These are phyloP conservation scores for Ceratocystis smalleyi DNA, from an alignment of 2,329 filamentous ascomycete genomes.

Conservation along the genomic window DNA sequence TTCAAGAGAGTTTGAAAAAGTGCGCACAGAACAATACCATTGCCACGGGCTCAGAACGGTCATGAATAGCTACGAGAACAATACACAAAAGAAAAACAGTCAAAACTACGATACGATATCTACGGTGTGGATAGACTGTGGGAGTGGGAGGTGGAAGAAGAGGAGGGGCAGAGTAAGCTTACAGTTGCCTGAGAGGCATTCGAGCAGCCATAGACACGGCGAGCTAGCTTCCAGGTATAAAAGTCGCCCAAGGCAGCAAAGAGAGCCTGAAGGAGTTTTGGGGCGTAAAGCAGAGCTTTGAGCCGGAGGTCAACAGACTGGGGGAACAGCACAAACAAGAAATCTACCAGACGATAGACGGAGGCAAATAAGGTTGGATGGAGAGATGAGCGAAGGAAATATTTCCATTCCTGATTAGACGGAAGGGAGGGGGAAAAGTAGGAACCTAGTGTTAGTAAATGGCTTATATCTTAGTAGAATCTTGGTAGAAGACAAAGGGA, in stretches of 20 bases:
- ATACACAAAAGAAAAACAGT: constrained; percentile 7
- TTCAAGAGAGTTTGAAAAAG: constrained; percentile 88
- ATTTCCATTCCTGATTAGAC: constrained; percentile 71
- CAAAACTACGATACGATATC: constrained; percentile 14
- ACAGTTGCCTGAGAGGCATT: constrained; percentile 55
- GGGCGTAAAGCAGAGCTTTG: constrained; percentile 53
- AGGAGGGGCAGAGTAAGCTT: constrained; percentile 23
- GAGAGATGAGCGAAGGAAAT: constrained; percentile 74
- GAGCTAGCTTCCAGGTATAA: constrained; percentile 73
- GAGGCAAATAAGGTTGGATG: constrained; percentile 77
- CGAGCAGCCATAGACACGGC: constrained; percentile 53
- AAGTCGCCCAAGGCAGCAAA: constrained; percentile 69
- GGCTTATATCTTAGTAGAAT: not conserved
- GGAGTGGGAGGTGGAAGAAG: not conserved
- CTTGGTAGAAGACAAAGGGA: not conserved
- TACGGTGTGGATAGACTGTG: constrained; percentile 19
- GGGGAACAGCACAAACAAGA: constrained; percentile 38
- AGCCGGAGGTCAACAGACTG: constrained; percentile 37
- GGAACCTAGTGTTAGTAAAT: not conserved
- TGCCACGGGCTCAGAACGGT: constrained; percentile 75
- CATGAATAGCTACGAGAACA: constrained; percentile 44
- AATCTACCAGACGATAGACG: constrained; percentile 50
- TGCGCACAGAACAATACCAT: constrained; percentile 87
- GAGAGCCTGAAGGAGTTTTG: constrained; percentile 59
- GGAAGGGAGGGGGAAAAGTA: not conserved